Evolutionary conservation across 257 asterid genomes (phyloP).

Genomic region (Solanum appendiculatum): DNA sequence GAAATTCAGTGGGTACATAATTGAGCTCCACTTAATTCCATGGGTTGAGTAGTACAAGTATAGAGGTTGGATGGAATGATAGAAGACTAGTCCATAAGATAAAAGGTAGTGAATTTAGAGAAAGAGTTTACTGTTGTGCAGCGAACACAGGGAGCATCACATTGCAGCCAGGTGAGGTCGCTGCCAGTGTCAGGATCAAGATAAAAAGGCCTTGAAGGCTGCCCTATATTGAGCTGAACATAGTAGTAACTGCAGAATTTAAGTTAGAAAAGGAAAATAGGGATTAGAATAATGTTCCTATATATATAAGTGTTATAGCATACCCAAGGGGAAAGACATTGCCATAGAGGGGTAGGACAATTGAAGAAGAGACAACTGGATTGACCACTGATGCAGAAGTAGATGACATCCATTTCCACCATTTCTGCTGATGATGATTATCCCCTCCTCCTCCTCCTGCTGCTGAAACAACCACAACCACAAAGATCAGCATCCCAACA

Average conservation of each 20-base stretch:
- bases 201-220: conserved; percentile 85
- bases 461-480: conserved; percentile 20
- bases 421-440: conserved; percentile 25
- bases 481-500: conserved; percentile 19
- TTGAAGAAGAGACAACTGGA: conserved; percentile 35
- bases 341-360: conserved; percentile 67
- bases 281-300: no score
- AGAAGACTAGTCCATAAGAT: not conserved
- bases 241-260: conserved; percentile 65
- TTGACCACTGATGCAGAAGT: conserved; percentile 12
- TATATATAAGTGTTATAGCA: no score
- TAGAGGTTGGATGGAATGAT: not conserved
- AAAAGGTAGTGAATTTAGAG: no score
- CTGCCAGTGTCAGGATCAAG: conserved; percentile 99
- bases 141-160: conserved; percentile 95
- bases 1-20: not conserved
- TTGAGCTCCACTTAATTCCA: not conserved
- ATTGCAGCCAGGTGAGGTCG: conserved; percentile 99
- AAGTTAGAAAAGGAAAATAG: not conserved
- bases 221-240: conserved; percentile 68
- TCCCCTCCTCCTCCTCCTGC: conserved; percentile 20
- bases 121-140: conserved; percentile 59
- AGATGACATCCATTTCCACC: conserved; percentile 46
- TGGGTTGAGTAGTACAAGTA: not conserved
- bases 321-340: conserved; percentile 95